Conservation (phyloP, 1,284 basidiomycete genomes). For the Schizophyllum amplum region DNA sequence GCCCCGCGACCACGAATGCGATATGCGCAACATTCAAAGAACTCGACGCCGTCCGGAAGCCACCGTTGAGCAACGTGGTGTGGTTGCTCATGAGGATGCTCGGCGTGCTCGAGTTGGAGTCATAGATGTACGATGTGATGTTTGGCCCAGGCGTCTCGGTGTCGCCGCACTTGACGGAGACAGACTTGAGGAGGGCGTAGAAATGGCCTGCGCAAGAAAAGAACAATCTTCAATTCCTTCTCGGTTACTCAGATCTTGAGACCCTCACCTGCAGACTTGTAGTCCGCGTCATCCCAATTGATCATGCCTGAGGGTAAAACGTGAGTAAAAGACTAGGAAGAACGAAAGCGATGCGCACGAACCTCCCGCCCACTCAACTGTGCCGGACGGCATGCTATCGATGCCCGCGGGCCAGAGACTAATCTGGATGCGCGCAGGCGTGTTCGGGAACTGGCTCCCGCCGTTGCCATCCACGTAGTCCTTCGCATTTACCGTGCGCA, state of each 20-base stretch:
- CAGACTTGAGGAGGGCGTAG: conserved; percentile 47
- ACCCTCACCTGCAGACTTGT: too few species aligned
- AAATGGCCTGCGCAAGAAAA: conserved; percentile 40
- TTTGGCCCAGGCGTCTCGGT: conserved; percentile 30
- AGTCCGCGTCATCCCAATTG: conserved; percentile 71
- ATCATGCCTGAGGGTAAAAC: conserved; percentile 61
- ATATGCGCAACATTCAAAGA: too few species aligned
- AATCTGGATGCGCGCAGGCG: conserved; percentile 72
- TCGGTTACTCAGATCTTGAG: too few species aligned
- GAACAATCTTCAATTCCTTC: too few species aligned
- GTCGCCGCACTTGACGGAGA: conserved; percentile 55
- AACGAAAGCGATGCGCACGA: too few species aligned
- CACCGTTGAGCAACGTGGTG: conserved; percentile 39
- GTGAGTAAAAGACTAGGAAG: too few species aligned
- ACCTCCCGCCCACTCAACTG: conserved; percentile 68
- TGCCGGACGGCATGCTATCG: conserved; percentile 48
- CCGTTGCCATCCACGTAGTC: conserved; percentile 44
- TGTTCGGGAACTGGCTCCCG: conserved; percentile 57
- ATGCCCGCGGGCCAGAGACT: conserved; percentile 79
- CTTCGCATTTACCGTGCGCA: conserved; percentile 57
- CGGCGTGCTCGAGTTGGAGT: conserved; percentile 44
- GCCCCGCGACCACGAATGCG: too few species aligned
- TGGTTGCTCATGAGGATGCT: conserved; percentile 45
- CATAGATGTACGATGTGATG: conserved; percentile 56
- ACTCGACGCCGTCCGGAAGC: background rate